phyloP scores from a whole-genome alignment of 75 land plant species.

The Picea glauca region DNA sequence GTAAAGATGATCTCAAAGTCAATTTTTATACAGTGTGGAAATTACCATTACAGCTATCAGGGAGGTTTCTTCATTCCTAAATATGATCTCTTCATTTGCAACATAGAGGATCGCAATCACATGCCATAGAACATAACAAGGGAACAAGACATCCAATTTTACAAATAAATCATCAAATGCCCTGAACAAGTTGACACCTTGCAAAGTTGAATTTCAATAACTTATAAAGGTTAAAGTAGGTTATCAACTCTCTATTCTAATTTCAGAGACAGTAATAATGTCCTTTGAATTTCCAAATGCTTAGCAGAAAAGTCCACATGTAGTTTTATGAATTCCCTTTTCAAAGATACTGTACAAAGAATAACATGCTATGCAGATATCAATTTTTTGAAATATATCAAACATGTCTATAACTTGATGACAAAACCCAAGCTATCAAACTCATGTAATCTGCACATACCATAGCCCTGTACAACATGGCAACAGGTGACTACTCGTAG shows the following conservation, averaged over 20 bases:
- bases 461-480: constrained; percentile 97
- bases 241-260: background rate
- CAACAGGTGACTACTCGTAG: constrained; percentile 86
- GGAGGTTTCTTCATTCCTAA: background rate
- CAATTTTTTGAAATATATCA: background rate
- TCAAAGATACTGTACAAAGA: background rate
- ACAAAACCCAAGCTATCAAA: too few species aligned
- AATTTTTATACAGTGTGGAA: too few species aligned
- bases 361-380: background rate
- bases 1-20: background rate
- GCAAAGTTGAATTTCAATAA: background rate
- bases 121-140: background rate
- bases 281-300: background rate
- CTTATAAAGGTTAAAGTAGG: background rate
- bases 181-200: background rate
- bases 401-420: background rate
- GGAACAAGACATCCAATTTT: background rate
- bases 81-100: background rate
- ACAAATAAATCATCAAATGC: background rate
- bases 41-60: too few species aligned
- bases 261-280: background rate
- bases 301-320: background rate
- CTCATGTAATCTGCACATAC: constrained; percentile 26
- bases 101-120: background rate
- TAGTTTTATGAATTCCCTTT: background rate